phyloP scores from a whole-genome alignment of 2,329 filamentous ascomycete species.

The Plectosphaerella sp. region DNA sequence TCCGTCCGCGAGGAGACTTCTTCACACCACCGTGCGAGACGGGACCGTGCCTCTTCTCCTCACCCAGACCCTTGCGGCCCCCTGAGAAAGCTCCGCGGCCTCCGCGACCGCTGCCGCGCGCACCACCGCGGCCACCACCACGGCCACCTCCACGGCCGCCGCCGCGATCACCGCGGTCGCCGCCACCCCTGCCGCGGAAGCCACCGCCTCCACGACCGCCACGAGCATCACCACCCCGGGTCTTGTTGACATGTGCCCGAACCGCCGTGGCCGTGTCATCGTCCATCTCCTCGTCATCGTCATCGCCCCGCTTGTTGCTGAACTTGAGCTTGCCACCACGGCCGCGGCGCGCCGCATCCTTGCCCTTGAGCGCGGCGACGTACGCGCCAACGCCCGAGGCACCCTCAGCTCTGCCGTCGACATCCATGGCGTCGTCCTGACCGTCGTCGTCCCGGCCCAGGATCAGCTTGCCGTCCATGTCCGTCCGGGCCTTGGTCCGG shows the following conservation, averaged over 20 bases:
- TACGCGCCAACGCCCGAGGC: constrained; percentile 62
- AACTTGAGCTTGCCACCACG: constrained; percentile 68
- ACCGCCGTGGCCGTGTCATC: constrained; percentile 47
- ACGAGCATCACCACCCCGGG: constrained; percentile 19
- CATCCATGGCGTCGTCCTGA: constrained; percentile 54
- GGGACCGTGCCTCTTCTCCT: constrained; percentile 39
- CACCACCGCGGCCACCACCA: constrained; percentile 22
- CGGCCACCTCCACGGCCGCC: constrained; percentile 22
- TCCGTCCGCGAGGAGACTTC: constrained; percentile 11
- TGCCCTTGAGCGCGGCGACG: constrained; percentile 64
- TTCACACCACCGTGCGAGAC: constrained; percentile 6
- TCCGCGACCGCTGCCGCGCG: constrained; percentile 31
- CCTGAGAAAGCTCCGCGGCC: constrained; percentile 43
- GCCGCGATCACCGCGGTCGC: constrained; percentile 20
- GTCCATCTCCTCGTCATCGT: constrained; percentile 48
- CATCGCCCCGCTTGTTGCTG: constrained; percentile 54
- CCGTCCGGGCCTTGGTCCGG: constrained; percentile 62
- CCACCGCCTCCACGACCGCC: constrained; percentile 24
- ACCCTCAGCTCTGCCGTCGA: constrained; percentile 51
- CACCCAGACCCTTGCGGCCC: constrained; percentile 45
- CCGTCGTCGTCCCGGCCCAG: constrained; percentile 56
- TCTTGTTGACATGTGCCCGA: constrained; percentile 41
- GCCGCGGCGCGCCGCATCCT: constrained; percentile 60
- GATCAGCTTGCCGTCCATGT: constrained; percentile 77
- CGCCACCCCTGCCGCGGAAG: constrained; percentile 22